Base-by-base conservation (phyloP, 78 protist species). In the Planoprotostelium fungivorum region DNA sequence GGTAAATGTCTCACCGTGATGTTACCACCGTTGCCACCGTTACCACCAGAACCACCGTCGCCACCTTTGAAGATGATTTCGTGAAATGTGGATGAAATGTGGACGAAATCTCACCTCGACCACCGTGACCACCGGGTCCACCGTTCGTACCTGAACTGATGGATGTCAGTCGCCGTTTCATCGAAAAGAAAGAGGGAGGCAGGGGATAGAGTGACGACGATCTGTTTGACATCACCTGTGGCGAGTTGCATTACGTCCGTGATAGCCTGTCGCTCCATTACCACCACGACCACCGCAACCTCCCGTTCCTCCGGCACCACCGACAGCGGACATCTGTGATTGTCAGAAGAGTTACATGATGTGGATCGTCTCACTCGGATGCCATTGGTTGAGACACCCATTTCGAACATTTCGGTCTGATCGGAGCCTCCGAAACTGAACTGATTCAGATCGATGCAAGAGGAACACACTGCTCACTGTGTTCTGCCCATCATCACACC, bases 141-240 rank as follows among this genome's bases (percentile, higher is more conserved):
- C 94, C 94, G 86, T 85, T 39, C 29, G 91, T 91, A 84, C 94
- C 94, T n/a, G n/a, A n/a, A n/a, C n/a, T n/a, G n/a, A n/a, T n/a
- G n/a, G n/a, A n/a, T n/a, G n/a, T n/a, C n/a, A n/a, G n/a, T n/a
- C n/a, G n/a, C n/a, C n/a, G n/a, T n/a, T n/a, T n/a, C n/a, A n/a
- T n/a, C n/a, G n/a, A n/a, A n/a, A n/a, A n/a, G n/a, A n/a, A n/a
- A n/a, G n/a, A n/a, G n/a, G n/a, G n/a, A n/a, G n/a, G n/a, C n/a
- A n/a, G n/a, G n/a, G n/a, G n/a, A n/a, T n/a, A n/a, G n/a, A n/a
- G n/a, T n/a, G n/a, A n/a, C n/a, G n/a, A n/a, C n/a, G n/a, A n/a
- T n/a, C n/a, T n/a, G n/a, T n/a, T n/a, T n/a, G n/a, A n/a, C n/a
- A n/a, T 29, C 89, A n/a, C 1, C 86, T 38, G 35, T 84, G 1